Percentiles rank a stretch among this genome's conserved stretches.
phyloP scores from a whole-genome alignment of 106 monocot species.

The Amphibolis antarctica region DNA sequence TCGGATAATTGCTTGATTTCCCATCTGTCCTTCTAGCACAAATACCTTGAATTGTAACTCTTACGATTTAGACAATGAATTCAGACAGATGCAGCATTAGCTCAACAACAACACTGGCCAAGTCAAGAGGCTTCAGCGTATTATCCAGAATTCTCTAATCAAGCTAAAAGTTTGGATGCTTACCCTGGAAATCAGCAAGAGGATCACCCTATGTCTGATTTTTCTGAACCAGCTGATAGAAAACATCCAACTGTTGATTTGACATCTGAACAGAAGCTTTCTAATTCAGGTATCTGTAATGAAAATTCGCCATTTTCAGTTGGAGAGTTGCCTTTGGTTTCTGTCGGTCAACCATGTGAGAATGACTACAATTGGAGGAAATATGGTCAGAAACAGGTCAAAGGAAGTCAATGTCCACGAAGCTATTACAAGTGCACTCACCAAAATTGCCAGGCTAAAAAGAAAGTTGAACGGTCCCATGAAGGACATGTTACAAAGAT shows the following conservation, averaged over 20 bases:
- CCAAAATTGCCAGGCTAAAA: slow-evolving; percentile 67
- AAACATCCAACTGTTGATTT: slow-evolving; percentile 18
- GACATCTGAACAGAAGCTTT: slow-evolving; percentile 11
- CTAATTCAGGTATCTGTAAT: slow-evolving; percentile 25
- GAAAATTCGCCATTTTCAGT: slow-evolving; percentile 26
- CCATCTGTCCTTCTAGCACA: no score
- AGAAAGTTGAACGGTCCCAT: slow-evolving; percentile 72
- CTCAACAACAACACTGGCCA: slow-evolving; percentile 16
- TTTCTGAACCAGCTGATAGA: slow-evolving; percentile 18
- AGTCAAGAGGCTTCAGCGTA: slow-evolving; percentile 16
- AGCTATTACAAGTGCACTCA: slow-evolving; percentile 95
- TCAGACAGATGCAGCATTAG: slow-evolving; percentile 2
- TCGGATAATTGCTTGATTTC: no score
- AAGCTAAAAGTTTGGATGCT: slow-evolving; percentile 3
- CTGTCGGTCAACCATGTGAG: slow-evolving; percentile 31
- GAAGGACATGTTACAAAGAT: slow-evolving; percentile 72
- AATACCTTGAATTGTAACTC: no score
- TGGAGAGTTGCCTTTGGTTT: slow-evolving; percentile 27
- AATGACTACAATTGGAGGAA: slow-evolving; percentile 95
- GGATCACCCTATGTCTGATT: slow-evolving; percentile 11
- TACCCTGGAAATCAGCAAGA: slow-evolving; percentile 9
- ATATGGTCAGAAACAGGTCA: slow-evolving; percentile 94
- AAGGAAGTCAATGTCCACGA: slow-evolving; percentile 72
- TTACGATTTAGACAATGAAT: not conserved
- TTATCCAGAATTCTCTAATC: slow-evolving; percentile 10